Conservation (phyloP, 2,329 filamentous ascomycete species). For the Paramyrothecium sp. region DNA sequence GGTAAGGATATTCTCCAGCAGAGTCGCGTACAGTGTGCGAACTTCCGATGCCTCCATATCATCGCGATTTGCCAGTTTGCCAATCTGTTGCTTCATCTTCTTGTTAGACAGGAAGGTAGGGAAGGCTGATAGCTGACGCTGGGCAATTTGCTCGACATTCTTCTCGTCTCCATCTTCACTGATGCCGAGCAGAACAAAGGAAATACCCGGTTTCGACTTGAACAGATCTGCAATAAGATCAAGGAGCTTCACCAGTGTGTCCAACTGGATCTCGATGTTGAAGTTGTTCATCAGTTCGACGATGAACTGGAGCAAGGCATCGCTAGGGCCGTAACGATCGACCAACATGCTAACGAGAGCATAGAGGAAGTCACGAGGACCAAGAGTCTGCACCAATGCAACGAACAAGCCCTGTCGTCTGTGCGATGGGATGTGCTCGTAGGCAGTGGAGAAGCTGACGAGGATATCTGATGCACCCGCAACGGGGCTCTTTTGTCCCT, state of each 20-base stretch:
- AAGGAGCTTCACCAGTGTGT: constrained; percentile 75
- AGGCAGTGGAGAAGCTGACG: constrained; percentile 94
- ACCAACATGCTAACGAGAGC: constrained; percentile 85
- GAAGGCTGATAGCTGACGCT: constrained; percentile 55
- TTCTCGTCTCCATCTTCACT: constrained; percentile 45
- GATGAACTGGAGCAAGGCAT: constrained; percentile 72
- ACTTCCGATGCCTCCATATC: constrained; percentile 67
- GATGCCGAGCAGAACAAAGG: constrained; percentile 66
- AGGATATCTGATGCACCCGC: constrained; percentile 84
- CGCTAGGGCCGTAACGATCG: constrained; percentile 81
- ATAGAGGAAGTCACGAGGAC: constrained; percentile 82
- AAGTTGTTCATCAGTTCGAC: constrained; percentile 73
- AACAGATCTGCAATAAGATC: constrained; percentile 74
- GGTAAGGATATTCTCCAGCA: constrained; percentile 63
- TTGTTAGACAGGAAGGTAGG: constrained; percentile 58
- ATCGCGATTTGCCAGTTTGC: constrained; percentile 56
- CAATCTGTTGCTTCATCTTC: constrained; percentile 54
- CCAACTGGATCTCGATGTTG: constrained; percentile 71
- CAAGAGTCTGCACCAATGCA: constrained; percentile 81
- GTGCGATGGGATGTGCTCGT: constrained; percentile 91
- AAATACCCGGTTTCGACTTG: constrained; percentile 70
- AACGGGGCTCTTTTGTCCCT: constrained; percentile 74
- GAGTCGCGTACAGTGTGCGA: constrained; percentile 65
- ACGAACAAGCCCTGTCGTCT: constrained; percentile 80
- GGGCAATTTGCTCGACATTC: constrained; percentile 49